Evolutionary conservation across 2,329 filamentous ascomycete species (phyloP).

Genomic region (Fusarium incarnatum): DNA sequence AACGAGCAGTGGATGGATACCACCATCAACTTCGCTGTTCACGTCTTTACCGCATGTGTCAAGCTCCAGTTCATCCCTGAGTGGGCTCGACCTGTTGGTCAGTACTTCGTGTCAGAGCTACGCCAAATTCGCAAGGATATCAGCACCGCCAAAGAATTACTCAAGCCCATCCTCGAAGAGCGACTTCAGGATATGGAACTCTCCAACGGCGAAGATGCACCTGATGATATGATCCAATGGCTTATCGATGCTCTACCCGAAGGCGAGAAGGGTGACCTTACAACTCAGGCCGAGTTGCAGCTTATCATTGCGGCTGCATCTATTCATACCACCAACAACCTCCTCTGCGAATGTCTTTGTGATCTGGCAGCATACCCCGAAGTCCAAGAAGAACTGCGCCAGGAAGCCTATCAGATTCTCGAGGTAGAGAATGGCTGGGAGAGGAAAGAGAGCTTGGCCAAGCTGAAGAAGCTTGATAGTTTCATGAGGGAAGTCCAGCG

Average conservation of each 20-base stretch:
- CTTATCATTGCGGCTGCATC: slow-evolving; percentile 59
- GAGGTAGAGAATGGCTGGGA: slow-evolving; percentile 56
- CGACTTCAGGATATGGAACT: slow-evolving; percentile 56
- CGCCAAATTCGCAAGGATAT: slow-evolving; percentile 59
- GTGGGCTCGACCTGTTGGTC: slow-evolving; percentile 61
- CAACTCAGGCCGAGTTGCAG: slow-evolving; percentile 56
- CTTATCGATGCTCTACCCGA: slow-evolving; percentile 56
- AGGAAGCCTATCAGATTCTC: slow-evolving; percentile 60
- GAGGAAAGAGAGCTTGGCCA: slow-evolving; percentile 57
- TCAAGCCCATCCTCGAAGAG: slow-evolving; percentile 60
- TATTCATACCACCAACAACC: slow-evolving; percentile 59
- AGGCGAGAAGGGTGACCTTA: slow-evolving; percentile 53
- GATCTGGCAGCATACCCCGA: slow-evolving; percentile 62
- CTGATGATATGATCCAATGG: slow-evolving; percentile 60
- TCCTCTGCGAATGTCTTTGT: slow-evolving; percentile 62
- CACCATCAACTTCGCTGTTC: slow-evolving; percentile 62
- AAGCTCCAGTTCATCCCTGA: slow-evolving; percentile 64
- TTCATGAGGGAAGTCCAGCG: slow-evolving; percentile 61
- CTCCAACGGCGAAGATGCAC: slow-evolving; percentile 51
- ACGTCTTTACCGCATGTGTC: slow-evolving; percentile 61
- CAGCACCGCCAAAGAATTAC: slow-evolving; percentile 55
- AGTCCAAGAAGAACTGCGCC: slow-evolving; percentile 60
- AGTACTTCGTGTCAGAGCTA: slow-evolving; percentile 61
- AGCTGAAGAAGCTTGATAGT: slow-evolving; percentile 61
- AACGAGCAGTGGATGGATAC: slow-evolving; percentile 66